Percentiles rank a stretch among this genome's conserved stretches.
Evolutionary conservation across 164 flowering plant species (phyloP).

Genomic region (Dillenia turbinata): DNA sequence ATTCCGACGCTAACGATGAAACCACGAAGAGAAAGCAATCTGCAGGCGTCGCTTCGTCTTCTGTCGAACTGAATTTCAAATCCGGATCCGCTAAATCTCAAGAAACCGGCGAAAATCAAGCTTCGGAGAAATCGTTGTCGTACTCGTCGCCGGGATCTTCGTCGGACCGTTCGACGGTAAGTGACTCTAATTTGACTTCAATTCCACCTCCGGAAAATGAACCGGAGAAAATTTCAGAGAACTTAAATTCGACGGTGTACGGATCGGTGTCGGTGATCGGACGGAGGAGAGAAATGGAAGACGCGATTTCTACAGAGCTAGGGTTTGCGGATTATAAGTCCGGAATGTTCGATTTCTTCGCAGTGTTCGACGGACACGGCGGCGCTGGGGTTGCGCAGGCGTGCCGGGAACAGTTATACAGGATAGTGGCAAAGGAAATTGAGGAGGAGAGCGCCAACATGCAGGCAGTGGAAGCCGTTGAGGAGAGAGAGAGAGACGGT

Average conservation of each 20-base stretch:
- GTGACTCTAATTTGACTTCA: neutral
- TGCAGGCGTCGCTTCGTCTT: no score
- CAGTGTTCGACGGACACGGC: slow-evolving; percentile 86
- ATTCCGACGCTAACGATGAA: neutral
- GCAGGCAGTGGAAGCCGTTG: slow-evolving; percentile 3
- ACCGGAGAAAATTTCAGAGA: no score
- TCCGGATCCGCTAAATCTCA: neutral
- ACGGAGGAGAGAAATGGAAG: slow-evolving; percentile 81
- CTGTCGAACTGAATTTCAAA: no score
- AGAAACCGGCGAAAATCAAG: neutral
- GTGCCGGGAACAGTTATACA: slow-evolving; percentile 55
- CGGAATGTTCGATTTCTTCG: slow-evolving; percentile 51
- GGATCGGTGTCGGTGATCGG: slow-evolving; percentile 64
- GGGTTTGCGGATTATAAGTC: slow-evolving; percentile 18
- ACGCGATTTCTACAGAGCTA: slow-evolving; percentile 47
- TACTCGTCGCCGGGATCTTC: slow-evolving; percentile 5
- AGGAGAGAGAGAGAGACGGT: slow-evolving; percentile 1
- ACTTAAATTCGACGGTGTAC: slow-evolving; percentile 9
- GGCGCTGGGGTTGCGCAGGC: slow-evolving; percentile 59
- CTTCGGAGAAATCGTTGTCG: neutral
- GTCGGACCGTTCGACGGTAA: slow-evolving; percentile 2
- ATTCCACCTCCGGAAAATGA: no score
- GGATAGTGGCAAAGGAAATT: slow-evolving; percentile 34
- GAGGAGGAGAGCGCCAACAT: neutral
- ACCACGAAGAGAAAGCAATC: neutral